phyloP scores from a whole-genome alignment of 805 yeast species.

The Metschnikowia colocasiae region DNA sequence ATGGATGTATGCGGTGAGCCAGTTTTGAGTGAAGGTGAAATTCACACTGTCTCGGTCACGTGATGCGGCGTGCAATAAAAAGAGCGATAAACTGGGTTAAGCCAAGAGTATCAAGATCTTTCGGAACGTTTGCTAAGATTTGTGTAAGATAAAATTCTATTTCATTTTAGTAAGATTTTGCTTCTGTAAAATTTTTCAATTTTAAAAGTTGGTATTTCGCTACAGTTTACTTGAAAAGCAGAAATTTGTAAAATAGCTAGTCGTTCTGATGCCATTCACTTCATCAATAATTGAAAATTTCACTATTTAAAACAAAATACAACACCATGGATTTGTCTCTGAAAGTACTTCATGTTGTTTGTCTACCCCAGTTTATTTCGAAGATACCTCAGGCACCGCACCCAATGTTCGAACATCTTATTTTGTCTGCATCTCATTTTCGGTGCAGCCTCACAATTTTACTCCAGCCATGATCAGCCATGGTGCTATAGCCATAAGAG shows the following conservation, averaged over 20 bases:
- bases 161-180: too few relatives aligned
- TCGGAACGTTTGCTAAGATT: too few relatives aligned
- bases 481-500: background rate
- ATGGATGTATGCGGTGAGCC: conserved; percentile 17
- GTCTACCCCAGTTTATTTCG: background rate
- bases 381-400: background rate
- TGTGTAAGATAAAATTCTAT: too few relatives aligned
- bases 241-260: too few relatives aligned
- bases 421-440: background rate
- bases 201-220: too few relatives aligned
- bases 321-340: background rate
- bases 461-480: background rate
- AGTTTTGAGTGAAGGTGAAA: background rate
- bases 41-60: conserved; percentile 1
- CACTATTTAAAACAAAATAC: too few relatives aligned
- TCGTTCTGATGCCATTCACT: too few relatives aligned
- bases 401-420: background rate
- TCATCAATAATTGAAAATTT: too few relatives aligned
- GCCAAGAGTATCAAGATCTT: too few relatives aligned
- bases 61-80: background rate
- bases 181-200: too few relatives aligned
- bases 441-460: background rate
- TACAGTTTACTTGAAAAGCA: too few relatives aligned
- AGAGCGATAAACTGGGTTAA: too few relatives aligned
- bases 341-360: background rate